Base-by-base conservation (phyloP, 768 basidiomycete species). In the Naganishia kalamii region DNA sequence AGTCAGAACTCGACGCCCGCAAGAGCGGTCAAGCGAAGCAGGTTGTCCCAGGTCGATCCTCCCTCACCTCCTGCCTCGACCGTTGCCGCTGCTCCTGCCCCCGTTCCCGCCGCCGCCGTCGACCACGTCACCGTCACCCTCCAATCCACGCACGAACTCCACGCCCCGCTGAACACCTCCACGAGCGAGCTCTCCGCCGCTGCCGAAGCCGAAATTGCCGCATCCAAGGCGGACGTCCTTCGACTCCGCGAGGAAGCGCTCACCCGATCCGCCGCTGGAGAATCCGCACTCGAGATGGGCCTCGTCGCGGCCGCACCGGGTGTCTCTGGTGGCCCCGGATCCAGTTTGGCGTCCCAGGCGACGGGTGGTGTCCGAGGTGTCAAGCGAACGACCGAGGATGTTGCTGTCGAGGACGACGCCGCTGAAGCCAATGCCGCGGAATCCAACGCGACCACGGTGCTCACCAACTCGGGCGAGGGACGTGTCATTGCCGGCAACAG, bases 121-220 rank as follows among this genome's bases (percentile, higher is more conserved):
- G 62, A 46, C 35, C 48, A 61, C 33, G 40, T 41, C 21, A 43
- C 62, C 25, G 47, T 37, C 47, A 68, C 66, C 27, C 29, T 68
- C 8, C 41, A 49, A 48, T 59, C 66, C 17, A 52, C 60, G 30
- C 40, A 47, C n/a, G 62, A 68, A 48, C 37, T 68, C 62, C 60
- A 62, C n/a, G 66, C 62, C 5, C 64, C 60, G 10, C 23, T 57
- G 29, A 57, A 19, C 33, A 57, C 54, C 7, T 57, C 66, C 8
- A 51, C 46, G 2, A 54, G 52, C 17, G 63, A 51, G 11, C 33
- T 44, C 54, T 60, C 63, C 54, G 66, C 63, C 35, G 64, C 54
- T 15, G 62, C 62, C 5, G 62, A 68, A 64, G 62, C 62, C 35
- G 62, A 68, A 47, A 68, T 68, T 46, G 66, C 66, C 21, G 62